Base-by-base conservation (phyloP, 179 eudicot species). In the Drosera spatulata region DNA sequence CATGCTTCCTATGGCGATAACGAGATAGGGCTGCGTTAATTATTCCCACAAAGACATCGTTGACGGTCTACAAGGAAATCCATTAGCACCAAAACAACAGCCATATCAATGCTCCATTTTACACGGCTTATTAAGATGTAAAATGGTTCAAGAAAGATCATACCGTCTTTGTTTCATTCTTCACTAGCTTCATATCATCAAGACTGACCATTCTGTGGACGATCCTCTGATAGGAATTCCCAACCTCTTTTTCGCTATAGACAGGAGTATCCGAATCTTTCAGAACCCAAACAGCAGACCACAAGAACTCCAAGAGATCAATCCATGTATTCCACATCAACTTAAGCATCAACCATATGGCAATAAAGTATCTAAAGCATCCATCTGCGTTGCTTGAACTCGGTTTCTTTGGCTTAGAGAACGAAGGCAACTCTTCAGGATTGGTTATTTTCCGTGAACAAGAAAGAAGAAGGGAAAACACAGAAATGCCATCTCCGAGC, bases 401-500 rank as follows among this genome's bases (percentile, higher is more conserved):
- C n/a, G 11, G 55, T 11, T 62, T 8, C 39, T 11, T 45, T 44
- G 3, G 65, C n/a, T 22, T 59, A 0, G 78, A 76, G 8, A 77
- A 63, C 5, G 82, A 61, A 4, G 82, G 82, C 55, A 74, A 11
- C 7, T 73, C 62, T 10, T 64, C 55, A 0, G 80, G 83, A 67
- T 88, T 82, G 2, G 79, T 66, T 40, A 58, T 61, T 56, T 79
- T 71, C 9, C 85, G 71, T 3, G 85, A 69, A 43, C 87, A 81
- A 12, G 96, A 85, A 41, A 81, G 74, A 39, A 81, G 55, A 1
- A 88, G 82, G n/a, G 96, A 83, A 41, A 80, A 75, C 12, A 88
- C 73, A 4, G 96, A 88, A 4, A 79, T 66, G 9, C 94, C 96
- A 50, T 88, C 96, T 4, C 96, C 96, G 6, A 88, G 43, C 0